Evolutionary conservation across 768 basidiomycete genomes (phyloP).

Genomic region (Dioszegia aurantiaca): DNA sequence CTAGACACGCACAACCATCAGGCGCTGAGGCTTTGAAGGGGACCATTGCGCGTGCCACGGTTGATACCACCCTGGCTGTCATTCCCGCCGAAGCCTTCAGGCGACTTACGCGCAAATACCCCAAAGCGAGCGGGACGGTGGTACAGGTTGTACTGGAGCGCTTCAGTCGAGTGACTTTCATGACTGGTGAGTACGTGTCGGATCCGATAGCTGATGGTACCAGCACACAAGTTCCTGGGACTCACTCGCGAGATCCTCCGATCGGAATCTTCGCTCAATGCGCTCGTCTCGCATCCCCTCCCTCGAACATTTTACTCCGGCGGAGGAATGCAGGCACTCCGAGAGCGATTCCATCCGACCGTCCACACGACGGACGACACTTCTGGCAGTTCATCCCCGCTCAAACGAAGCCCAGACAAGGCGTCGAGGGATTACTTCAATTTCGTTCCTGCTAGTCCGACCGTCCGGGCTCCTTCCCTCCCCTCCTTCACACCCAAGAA

Average conservation of each 20-base stretch:
- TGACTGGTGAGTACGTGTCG: slow-evolving; percentile 60
- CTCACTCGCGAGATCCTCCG: slow-evolving; percentile 90
- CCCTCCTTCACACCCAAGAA: slow-evolving; percentile 40
- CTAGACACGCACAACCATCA: not conserved
- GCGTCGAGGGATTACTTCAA: slow-evolving; percentile 50
- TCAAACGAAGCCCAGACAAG: slow-evolving; percentile 10
- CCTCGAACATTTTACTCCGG: slow-evolving; percentile 87
- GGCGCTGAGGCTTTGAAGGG: slow-evolving; percentile 29
- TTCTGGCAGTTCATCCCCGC: slow-evolving; percentile 7
- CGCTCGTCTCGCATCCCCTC: slow-evolving; percentile 91
- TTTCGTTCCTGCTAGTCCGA: slow-evolving; percentile 42
- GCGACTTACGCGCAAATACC: slow-evolving; percentile 89
- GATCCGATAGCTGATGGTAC: slow-evolving; percentile 2
- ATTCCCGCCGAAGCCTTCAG: slow-evolving; percentile 97
- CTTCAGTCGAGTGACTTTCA: slow-evolving; percentile 95
- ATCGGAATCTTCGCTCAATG: slow-evolving; percentile 95
- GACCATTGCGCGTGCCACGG: slow-evolving; percentile 79
- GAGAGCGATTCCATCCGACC: slow-evolving; percentile 73
- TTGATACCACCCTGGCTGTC: slow-evolving; percentile 94
- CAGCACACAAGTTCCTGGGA: slow-evolving; percentile 86
- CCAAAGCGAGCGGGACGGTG: slow-evolving; percentile 94
- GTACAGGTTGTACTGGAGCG: slow-evolving; percentile 93
- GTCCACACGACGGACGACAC: slow-evolving; percentile 9
- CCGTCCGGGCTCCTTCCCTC: slow-evolving; percentile 39
- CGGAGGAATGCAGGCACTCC: slow-evolving; percentile 81